Conservation (phyloP, 1,284 basidiomycete species). For the Microbotryomycetes sp. region DNA sequence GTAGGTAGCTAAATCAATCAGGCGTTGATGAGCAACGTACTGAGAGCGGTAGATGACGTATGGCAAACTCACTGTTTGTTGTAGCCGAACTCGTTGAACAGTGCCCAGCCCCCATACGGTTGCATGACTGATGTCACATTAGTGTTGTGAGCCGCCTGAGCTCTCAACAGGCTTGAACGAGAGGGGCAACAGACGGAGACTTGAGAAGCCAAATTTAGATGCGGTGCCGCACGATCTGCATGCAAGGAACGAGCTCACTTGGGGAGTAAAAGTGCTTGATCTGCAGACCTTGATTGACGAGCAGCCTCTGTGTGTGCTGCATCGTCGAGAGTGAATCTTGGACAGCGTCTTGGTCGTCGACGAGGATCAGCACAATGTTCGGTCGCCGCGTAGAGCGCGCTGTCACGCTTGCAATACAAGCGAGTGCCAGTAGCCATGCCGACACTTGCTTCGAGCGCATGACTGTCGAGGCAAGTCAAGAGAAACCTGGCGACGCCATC, state of each 20-base stretch:
- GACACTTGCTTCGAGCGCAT: too few species aligned
- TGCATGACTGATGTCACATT: constrained; percentile 36
- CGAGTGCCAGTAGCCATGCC: too few species aligned
- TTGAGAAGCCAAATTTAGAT: constrained; percentile 11
- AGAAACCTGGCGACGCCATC: too few species aligned
- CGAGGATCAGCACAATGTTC: constrained; percentile 25
- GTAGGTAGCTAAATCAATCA: constrained; percentile 31
- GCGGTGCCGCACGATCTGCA: not conserved
- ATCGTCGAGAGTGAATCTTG: constrained; percentile 13
- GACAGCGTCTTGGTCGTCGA: constrained; percentile 22
- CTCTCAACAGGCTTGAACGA: constrained; percentile 33
- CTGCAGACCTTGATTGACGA: constrained; percentile 6
- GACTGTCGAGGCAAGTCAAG: too few species aligned
- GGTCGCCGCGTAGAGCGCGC: not conserved
- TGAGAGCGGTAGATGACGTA: too few species aligned
- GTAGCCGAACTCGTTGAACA: constrained; percentile 37
- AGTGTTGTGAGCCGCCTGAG: constrained; percentile 38
- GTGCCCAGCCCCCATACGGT: constrained; percentile 36
- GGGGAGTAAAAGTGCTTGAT: constrained; percentile 15
- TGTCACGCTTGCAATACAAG: not conserved
- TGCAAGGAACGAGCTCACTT: not conserved
- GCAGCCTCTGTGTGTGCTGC: not conserved
- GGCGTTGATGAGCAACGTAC: too few species aligned
- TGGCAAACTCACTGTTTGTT: constrained; percentile 19
- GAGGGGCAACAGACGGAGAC: constrained; percentile 37